These are phyloP conservation scores for Omphalea diandra DNA, from an alignment of 441 rosid species.

Conservation along the genomic window DNA sequence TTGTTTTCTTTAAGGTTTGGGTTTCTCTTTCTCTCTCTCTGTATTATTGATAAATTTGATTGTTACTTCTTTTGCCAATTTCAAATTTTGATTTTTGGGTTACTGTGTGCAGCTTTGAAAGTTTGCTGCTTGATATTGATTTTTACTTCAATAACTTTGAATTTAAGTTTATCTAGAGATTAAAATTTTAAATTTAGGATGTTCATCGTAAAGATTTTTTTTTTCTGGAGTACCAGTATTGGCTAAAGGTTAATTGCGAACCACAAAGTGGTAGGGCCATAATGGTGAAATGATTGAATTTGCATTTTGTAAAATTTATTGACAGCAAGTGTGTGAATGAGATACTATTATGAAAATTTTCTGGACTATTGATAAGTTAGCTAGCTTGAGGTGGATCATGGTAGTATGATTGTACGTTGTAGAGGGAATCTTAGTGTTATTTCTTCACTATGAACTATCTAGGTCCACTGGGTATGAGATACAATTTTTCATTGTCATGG, in stretches of 20 bases:
- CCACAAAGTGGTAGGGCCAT: neutral
- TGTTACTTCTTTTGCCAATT: neutral
- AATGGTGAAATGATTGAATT: too few species aligned
- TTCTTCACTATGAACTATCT: neutral
- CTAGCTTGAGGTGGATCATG: neutral
- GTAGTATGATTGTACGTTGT: neutral
- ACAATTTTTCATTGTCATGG: neutral
- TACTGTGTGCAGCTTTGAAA: neutral
- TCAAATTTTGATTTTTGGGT: neutral
- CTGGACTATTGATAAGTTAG: neutral
- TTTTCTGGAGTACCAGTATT: neutral
- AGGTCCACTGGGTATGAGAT: neutral
- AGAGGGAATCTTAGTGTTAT: neutral
- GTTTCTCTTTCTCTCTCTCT: too few species aligned
- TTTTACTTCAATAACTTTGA: neutral
- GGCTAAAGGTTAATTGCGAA: too few species aligned
- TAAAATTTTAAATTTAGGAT: neutral
- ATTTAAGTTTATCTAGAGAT: neutral
- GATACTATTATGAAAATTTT: neutral
- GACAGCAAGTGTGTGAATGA: neutral
- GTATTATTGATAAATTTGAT: too few species aligned
- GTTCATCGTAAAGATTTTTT: neutral
- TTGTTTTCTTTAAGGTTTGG: slow-evolving; percentile 79
- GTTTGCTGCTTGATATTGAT: neutral
- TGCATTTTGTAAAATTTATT: neutral